Conservation (phyloP, 73 alveolate genomes). For the Tetrahymena elliotti region DNA sequence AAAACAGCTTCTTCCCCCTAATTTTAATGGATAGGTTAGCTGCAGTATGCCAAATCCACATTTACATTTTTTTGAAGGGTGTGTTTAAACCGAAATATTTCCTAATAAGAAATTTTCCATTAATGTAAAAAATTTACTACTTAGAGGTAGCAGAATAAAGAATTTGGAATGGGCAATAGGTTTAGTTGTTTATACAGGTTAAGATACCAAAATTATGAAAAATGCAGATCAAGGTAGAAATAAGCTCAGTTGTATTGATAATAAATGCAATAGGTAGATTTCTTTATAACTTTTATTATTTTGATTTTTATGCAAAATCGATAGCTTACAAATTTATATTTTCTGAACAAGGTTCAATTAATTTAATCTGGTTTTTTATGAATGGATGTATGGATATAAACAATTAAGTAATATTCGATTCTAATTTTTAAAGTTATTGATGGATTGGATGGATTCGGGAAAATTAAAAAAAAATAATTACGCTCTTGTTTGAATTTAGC, state of each 20-base stretch:
- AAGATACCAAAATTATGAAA: constrained; percentile 73
- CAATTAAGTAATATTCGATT: too few relatives aligned
- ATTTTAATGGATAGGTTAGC: not conserved
- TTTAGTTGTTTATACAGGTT: constrained; percentile 76
- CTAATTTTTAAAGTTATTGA: too few relatives aligned
- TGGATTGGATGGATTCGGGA: too few relatives aligned
- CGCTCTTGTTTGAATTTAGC: too few relatives aligned
- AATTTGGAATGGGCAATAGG: constrained; percentile 75
- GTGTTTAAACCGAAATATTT: not conserved
- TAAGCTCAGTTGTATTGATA: constrained; percentile 29
- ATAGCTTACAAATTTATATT: too few relatives aligned
- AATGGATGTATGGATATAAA: too few relatives aligned
- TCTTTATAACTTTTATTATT: too few relatives aligned
- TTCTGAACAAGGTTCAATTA: too few relatives aligned
- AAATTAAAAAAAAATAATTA: too few relatives aligned
- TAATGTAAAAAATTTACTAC: constrained; percentile 51
- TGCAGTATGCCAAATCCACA: not conserved
- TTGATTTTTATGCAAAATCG: too few relatives aligned
- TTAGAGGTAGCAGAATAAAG: constrained; percentile 82
- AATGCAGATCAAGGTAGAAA: constrained; percentile 53
- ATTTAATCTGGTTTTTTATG: too few relatives aligned
- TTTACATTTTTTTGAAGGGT: not conserved
- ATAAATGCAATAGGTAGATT: not conserved
- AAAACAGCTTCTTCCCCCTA: not conserved
- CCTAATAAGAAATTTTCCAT: not conserved